phyloP scores from a whole-genome alignment of 2,329 filamentous ascomycete genomes.

The Geosmithia morbida region DNA sequence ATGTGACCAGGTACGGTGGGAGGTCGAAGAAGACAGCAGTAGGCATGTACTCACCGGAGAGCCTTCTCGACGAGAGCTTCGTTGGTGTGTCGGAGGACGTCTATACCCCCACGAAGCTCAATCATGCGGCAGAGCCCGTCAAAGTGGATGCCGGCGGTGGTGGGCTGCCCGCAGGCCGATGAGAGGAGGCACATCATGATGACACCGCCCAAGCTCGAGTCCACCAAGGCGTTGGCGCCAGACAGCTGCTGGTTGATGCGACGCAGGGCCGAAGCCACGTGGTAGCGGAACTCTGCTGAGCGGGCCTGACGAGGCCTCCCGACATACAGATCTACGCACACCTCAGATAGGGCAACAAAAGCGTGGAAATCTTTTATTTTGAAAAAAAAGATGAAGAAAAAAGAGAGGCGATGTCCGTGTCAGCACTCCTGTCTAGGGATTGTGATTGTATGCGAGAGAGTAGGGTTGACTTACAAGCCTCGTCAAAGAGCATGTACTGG shows the following conservation, averaged over 20 bases:
- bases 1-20: background rate
- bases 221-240: constrained; percentile 8
- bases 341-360: constrained; percentile 8
- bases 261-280: constrained; percentile 11
- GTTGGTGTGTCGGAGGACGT: constrained; percentile 3
- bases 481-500: constrained; percentile 11
- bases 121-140: constrained; percentile 13
- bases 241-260: constrained; percentile 14
- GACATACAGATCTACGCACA: constrained; percentile 1
- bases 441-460: no score
- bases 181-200: constrained; percentile 11
- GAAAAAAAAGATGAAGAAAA: no score
- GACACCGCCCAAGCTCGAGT: constrained; percentile 13
- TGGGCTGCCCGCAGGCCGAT: constrained; percentile 8
- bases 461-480: constrained; percentile 12
- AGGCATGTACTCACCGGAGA: constrained; percentile 3
- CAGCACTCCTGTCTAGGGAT: no score
- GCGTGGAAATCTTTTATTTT: constrained; percentile 15
- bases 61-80: constrained; percentile 4
- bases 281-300: constrained; percentile 7
- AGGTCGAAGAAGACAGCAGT: background rate
- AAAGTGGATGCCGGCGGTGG: constrained; percentile 12
- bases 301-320: background rate
- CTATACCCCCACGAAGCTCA: constrained; percentile 14
- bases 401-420: no score